Evolutionary conservation across 495 filamentous ascomycete genomes (phyloP).

Genomic region (Penicillium bialowiezense): DNA sequence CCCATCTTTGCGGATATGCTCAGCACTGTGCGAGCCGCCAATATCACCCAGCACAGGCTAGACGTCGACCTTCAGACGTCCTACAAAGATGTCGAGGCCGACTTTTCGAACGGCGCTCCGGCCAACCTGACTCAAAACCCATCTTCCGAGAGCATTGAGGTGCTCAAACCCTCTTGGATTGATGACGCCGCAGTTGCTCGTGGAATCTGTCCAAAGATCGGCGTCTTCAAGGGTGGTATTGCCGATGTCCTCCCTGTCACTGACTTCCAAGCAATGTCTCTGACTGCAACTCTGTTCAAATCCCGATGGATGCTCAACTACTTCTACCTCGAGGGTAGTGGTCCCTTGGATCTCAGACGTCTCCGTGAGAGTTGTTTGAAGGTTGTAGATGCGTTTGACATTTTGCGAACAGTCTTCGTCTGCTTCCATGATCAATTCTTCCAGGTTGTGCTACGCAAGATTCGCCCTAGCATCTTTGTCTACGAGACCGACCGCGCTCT

Average conservation of each 20-base stretch:
- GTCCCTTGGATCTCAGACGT: conserved; percentile 42
- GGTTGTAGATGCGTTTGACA: conserved; percentile 56
- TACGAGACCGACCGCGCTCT: conserved; percentile 53
- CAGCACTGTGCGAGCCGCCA: conserved; percentile 26
- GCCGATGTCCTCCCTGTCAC: conserved; percentile 59
- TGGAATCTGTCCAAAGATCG: conserved; percentile 52
- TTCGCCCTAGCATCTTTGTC: conserved; percentile 50
- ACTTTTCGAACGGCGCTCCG: conserved; percentile 15
- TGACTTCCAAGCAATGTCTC: conserved; percentile 62
- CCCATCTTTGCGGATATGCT: conserved; percentile 49
- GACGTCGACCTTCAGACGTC: conserved; percentile 22
- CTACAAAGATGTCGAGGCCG: conserved; percentile 12
- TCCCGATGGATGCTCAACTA: conserved; percentile 56
- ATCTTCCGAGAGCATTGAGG: conserved; percentile 44
- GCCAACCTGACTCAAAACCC: conserved; percentile 17
- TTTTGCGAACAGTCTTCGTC: conserved; percentile 69
- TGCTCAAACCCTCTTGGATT: conserved; percentile 35
- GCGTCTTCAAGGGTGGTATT: conserved; percentile 54
- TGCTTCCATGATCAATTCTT: conserved; percentile 53
- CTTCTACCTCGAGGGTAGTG: conserved; percentile 53
- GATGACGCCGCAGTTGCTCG: conserved; percentile 42
- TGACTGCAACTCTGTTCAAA: conserved; percentile 55
- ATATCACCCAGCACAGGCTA: conserved; percentile 24
- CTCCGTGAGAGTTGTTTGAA: conserved; percentile 45
- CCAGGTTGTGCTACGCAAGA: conserved; percentile 58